Evolutionary conservation across 2,329 filamentous ascomycete species (phyloP), one percentile per base, ranked within the genome.

Genomic region (Hirsutella rhossiliensis): DNA sequence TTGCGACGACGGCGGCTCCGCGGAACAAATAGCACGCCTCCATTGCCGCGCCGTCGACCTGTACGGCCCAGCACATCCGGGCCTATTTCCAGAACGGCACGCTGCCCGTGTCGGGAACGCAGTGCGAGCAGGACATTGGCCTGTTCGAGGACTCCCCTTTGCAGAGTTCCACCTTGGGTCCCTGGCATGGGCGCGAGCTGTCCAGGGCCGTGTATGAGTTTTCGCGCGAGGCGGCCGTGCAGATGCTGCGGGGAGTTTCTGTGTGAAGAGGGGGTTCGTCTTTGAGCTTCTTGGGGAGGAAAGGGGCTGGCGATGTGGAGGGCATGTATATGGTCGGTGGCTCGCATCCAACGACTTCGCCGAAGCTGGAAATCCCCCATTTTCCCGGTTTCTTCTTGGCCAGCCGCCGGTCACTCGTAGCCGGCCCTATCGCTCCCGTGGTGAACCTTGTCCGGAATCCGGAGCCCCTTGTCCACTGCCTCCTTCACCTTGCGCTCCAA

Each of bases 391-490:
- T 32, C 30, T 13, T 32, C 30, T 32, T 32, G 30, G n/a, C 11
- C 29, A 31, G 29, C 29, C 8, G 13, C n/a, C 23, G 23, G 23
- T 36, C 34, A 36, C 17, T 17, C n/a, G 18, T 36, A 15, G 15
- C 34, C 34, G 15, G 7, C 15, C 34, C 34, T n/a, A 15, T 47
- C 49, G 40, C 46, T 32, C 29, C 52, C 52, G 23, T 58, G 58
- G 48, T 73, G 71, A 3, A 64, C 67, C 57, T 59, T 65, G n/a
- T 62, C 61, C 19, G 73, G 73, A 54, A 65, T 60, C 45, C 63
- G 60, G 51, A 76, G 52, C 3, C 65, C 69, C 19, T 59, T 62
- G 42, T 74, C 71, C 15, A 76, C 73, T 34, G 65, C 67, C 49
- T 65, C 62, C 47, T 59, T 53, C 15, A 69, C 62, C 56, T 59